Percentiles rank a stretch among this genome's conserved stretches.
Conservation (phyloP, 2,329 filamentous ascomycete genomes). For the Aspergillus pseudoglaucus region DNA sequence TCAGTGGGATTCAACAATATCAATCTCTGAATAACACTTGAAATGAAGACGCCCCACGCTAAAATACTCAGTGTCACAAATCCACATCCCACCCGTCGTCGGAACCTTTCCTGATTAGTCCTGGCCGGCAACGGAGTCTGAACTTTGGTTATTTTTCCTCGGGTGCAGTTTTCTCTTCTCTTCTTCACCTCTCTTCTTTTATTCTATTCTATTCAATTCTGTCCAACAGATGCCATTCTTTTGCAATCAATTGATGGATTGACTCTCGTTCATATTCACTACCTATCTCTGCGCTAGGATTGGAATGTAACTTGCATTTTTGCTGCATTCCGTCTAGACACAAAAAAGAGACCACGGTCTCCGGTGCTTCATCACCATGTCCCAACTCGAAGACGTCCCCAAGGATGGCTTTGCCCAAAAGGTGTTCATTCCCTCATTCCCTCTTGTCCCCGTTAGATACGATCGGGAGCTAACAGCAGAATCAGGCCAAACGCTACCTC, state of each 20-base stretch:
- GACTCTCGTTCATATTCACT: not conserved
- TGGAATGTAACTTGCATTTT: too few species aligned
- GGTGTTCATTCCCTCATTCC: not conserved
- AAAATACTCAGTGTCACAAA: too few species aligned
- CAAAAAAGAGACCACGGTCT: too few species aligned
- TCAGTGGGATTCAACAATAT: too few species aligned
- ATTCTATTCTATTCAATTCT: not conserved
- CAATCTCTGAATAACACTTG: too few species aligned
- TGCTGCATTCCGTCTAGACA: not conserved
- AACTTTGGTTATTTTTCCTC: slow-evolving; percentile 1
- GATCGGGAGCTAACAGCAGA: not conserved
- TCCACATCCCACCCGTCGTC: too few species aligned
- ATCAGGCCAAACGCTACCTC: slow-evolving; percentile 9
- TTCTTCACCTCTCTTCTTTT: not conserved
- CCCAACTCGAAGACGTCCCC: not conserved
- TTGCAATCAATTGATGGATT: not conserved
- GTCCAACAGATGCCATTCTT: not conserved
- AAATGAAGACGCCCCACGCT: too few species aligned
- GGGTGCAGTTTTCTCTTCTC: slow-evolving; percentile 1
- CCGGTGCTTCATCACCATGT: not conserved
- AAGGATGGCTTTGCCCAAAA: not conserved
- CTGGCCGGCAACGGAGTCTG: not conserved
- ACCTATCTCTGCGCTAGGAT: too few species aligned
- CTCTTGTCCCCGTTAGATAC: not conserved
- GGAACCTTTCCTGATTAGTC: too few species aligned